Base-by-base conservation (phyloP, 2,329 filamentous ascomycete species). In the Talaromyces pinophilus region DNA sequence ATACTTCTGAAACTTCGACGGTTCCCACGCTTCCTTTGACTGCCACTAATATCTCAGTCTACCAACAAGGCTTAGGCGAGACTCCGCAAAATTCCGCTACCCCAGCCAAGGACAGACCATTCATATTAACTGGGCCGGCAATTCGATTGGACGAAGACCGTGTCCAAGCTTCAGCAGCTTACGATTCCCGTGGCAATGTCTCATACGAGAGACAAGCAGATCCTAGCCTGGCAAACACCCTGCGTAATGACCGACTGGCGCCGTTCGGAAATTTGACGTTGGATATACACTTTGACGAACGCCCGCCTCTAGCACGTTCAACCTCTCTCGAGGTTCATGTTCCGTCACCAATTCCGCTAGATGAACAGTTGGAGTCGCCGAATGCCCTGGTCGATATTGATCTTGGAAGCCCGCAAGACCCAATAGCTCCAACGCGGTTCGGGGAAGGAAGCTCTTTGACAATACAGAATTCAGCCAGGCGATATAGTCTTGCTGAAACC, bases 281-380 rank as follows among this genome's bases (percentile, higher is more conserved):
- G 42, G 62, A 64, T 22, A 33, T 42, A 46, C n/a, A 25, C n/a
- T 30, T 35, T 46, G 40, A 25, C 28, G 40, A 59, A 38, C 62
- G 54, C 19, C 62, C 54, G 22, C 40, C 28, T 28, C 30, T 60
- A 1, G 19, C 57, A n/a, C 65, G 65, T 25, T 67, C 65, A 33
- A 67, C 44, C 54, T 67, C 65, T 30, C 61, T 67, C 5, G 65
- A 67, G 19, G 65, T 67, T 2, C 65, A 67, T 35, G 61, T 55
- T 33, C 28, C 54, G 17, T 67, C 65, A 40, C 60, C 65, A n/a
- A 30, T 28, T 28, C 54, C 52, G 30, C 19, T n/a, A 38, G 61
- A 60, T 8, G 52, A 60, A 13, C 38, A 57, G 2, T 30, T 38
- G 13, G 62, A 48, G 19, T 48, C 30, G 19, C 40, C 62, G 7